Evolutionary conservation across 202 grass and related monocot species (phyloP), one percentile per base, ranked within the genome.

Genomic region (Panicum virgatum): DNA sequence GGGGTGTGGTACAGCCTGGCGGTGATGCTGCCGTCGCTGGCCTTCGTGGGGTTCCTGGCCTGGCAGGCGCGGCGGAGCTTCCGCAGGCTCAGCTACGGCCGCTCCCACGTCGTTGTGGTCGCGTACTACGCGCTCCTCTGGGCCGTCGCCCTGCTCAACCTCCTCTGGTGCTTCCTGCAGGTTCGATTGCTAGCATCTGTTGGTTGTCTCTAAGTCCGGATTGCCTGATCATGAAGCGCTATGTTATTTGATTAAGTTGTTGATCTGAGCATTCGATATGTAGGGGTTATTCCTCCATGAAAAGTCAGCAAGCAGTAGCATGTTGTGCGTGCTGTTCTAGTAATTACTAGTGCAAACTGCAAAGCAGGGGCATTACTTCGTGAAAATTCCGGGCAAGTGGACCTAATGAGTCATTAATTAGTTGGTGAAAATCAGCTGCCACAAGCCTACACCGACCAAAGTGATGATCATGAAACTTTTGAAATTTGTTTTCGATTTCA

Each of bases 121-220:
- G 91, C 88, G 44, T 99, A 99, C 78, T 94, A 92, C 65, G 91
- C 80, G 32, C 86, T 99, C 66, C 72, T 99, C 60, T 99, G 96
- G 96, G 72, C 76, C 54, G 89, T 99, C 56, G 84, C 88, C 62
- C 18, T 96, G 12, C 80, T 99, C 75, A 99, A 99, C 84, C 96
- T 99, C 72, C 77, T 99, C 50, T 99, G 96, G 93, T 96, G 93
- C 86, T 81, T 96, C 58, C 75, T 99, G 14, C 93, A 96, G 96
- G 96, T 99, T 20, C n/a, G 8, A 27, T 76, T 36, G 2, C 56
- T 19, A 54, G 62, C 52, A n/a, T n/a, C n/a, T n/a, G n/a, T n/a
- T n/a, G n/a, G n/a, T n/a, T n/a, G n/a, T n/a, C n/a, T n/a, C n/a
- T n/a, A n/a, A n/a, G n/a, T 78, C 39, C 22, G 3, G 43, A 65